Base-by-base conservation (phyloP, 1,284 basidiomycete genomes). In the Schizopora paradoxa region DNA sequence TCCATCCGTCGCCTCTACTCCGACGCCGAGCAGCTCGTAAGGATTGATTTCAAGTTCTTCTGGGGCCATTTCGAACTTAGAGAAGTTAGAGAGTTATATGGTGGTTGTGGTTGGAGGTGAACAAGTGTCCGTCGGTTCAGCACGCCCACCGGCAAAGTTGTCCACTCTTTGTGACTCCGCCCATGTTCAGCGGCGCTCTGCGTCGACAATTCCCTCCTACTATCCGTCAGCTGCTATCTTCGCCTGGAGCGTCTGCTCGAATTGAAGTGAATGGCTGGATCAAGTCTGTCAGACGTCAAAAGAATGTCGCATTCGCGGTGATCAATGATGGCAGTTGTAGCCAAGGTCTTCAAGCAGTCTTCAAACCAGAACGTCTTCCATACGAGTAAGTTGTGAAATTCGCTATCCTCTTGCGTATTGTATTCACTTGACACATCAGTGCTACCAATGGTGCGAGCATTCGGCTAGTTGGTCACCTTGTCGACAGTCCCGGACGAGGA, bases 271-370 rank as follows among this genome's bases (percentile, higher is more conserved):
- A 80, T 49, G 91, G 90, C 37, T 95, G 91, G 89, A 71, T 96
- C 43, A 85, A 83, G 58, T 87, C 85, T 1, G 73, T 94, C 35
- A 76, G 92, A 32, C 76, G 77, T 26, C 91, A 94, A 66, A 95
- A 95, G 70, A 82, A 83, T 45, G 72, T 93, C 23, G 74, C 88
- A 0, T 96, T 96, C 58, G 84, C 83, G 0, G 82, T 88, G 34
- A 63, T 96, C 44, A 81, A 77, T 41, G 93, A 97, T 63, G 92
- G 92, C 2, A 88, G 84, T 44, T 78, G 75, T 1, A 57, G 71
- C 5, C 63, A 70, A 16, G 78, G 77, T 1, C 58, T 95, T 11
- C 93, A 97, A 62, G 86, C 83, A 1, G 91, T 96, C 4, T 72
- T 92, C 53, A 59, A n/a, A 70, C 13, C 70, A 79, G 23, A 37